Evolutionary conservation across 1,284 basidiomycete species (phyloP).

Genomic region (Boletus hoseneyae): DNA sequence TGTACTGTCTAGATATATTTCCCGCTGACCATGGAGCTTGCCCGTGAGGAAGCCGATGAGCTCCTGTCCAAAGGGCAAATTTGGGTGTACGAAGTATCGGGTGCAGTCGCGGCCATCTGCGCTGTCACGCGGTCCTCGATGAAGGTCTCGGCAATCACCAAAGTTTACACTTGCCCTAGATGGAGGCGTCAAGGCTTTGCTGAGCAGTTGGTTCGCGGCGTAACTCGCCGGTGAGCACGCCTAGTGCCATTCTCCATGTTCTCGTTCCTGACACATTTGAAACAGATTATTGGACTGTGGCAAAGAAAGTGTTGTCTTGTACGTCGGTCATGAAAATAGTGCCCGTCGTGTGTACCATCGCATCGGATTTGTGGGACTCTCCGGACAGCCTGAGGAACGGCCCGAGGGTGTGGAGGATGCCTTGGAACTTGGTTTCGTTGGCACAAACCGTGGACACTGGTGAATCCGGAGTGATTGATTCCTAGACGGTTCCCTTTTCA

Average conservation of each 20-base stretch:
- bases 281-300: conserved; percentile 38
- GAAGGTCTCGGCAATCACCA: conserved; percentile 45
- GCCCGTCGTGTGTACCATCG: conserved; percentile 48
- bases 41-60: conserved; percentile 48
- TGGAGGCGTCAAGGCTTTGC: conserved; percentile 46
- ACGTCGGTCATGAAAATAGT: conserved; percentile 47
- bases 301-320: conserved; percentile 43
- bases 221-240: conserved; percentile 36
- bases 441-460: conserved; percentile 30
- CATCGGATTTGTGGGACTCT: conserved; percentile 49
- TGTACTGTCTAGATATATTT: conserved; percentile 50
- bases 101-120: conserved; percentile 57
- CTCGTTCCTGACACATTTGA: conserved; percentile 7
- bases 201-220: conserved; percentile 42
- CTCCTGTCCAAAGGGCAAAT: conserved; percentile 51
- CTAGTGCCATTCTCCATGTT: background rate
- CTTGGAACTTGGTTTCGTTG: conserved; percentile 51
- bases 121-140: conserved; percentile 46
- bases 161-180: conserved; percentile 45
- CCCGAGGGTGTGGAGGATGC: conserved; percentile 41
- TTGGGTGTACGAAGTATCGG: conserved; percentile 56
- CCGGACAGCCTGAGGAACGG: conserved; percentile 15
- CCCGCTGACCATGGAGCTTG: conserved; percentile 40
- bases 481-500: background rate
- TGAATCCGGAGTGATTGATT: conserved; percentile 4